phyloP scores from a whole-genome alignment of 2,329 filamentous ascomycete species.

The Pestalotiopsis sp. region DNA sequence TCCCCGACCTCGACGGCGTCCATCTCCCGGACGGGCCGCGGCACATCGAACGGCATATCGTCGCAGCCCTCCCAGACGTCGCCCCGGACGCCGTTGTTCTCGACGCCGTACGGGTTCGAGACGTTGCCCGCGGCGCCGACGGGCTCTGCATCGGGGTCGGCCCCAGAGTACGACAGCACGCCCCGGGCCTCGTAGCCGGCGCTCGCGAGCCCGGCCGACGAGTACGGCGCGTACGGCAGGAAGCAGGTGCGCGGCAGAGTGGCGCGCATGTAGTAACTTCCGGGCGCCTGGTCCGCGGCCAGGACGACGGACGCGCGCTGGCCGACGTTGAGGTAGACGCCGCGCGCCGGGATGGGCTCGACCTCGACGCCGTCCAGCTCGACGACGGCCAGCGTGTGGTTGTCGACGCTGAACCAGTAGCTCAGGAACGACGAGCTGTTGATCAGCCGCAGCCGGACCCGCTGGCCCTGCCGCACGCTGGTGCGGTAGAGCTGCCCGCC shows the following conservation, averaged over 20 bases:
- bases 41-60: constrained; percentile 38
- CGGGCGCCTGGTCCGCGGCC: constrained; percentile 31
- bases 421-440: constrained; percentile 42
- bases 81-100: constrained; percentile 29
- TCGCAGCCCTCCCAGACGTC: constrained; percentile 37
- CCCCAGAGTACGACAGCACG: constrained; percentile 33
- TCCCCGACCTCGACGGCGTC: constrained; percentile 32
- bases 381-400: constrained; percentile 38
- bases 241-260: constrained; percentile 36
- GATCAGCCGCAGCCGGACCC: constrained; percentile 39
- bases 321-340: constrained; percentile 41
- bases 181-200: constrained; percentile 31
- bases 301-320: constrained; percentile 42
- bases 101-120: constrained; percentile 33
- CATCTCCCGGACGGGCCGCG: constrained; percentile 31
- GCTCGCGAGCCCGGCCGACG: constrained; percentile 29
- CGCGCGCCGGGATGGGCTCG: constrained; percentile 33
- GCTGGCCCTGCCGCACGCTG: constrained; percentile 28
- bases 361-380: constrained; percentile 44
- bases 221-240: constrained; percentile 36
- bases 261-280: constrained; percentile 40
- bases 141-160: constrained; percentile 15
- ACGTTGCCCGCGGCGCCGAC: constrained; percentile 29
- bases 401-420: constrained; percentile 42
- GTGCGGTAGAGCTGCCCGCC: constrained; percentile 36